These are phyloP conservation scores for Macroventuria anomochaeta DNA, from an alignment of 2,329 filamentous ascomycete species.

Conservation along the genomic window DNA sequence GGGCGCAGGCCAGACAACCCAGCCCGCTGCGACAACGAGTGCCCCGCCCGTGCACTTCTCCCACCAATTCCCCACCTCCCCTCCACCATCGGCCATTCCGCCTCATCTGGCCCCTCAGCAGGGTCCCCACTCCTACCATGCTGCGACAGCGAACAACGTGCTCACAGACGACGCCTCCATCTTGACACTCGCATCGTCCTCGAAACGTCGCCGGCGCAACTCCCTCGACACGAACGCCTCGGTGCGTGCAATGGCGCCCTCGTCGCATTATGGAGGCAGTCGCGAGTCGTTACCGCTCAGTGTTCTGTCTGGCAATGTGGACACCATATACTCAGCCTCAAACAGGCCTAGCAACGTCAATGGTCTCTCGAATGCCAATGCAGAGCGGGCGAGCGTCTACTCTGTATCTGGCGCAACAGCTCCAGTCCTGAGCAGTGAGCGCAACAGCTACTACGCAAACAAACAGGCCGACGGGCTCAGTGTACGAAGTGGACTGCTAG, in stretches of 20 bases:
- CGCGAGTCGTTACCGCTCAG: conserved; percentile 80
- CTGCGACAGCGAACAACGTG: conserved; percentile 81
- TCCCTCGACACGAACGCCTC: conserved; percentile 88
- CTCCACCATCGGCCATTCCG: conserved; percentile 72
- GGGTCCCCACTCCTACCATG: conserved; percentile 74
- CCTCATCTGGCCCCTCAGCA: conserved; percentile 67
- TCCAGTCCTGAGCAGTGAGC: conserved; percentile 72
- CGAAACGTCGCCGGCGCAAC: conserved; percentile 75
- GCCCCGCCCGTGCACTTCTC: conserved; percentile 60
- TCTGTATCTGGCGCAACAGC: conserved; percentile 69
- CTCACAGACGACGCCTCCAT: conserved; percentile 87
- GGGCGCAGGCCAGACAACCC: conserved; percentile 49
- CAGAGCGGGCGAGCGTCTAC: conserved; percentile 82
- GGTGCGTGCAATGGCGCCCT: conserved; percentile 81
- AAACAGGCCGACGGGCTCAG: conserved; percentile 72
- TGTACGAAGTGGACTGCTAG: conserved; percentile 76
- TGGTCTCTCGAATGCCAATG: conserved; percentile 57
- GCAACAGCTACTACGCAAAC: conserved; percentile 79
- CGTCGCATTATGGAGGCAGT: conserved; percentile 80
- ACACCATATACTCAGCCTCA: conserved; percentile 59
- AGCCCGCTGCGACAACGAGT: conserved; percentile 42
- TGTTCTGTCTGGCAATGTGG: conserved; percentile 72
- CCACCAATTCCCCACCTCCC: conserved; percentile 62
- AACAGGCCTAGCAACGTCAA: conserved; percentile 59
- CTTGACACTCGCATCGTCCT: conserved; percentile 81